Evolutionary conservation across 2,329 filamentous ascomycete species (phyloP), one percentile per base, ranked within the genome.

Genomic region (Ustulina deusta): DNA sequence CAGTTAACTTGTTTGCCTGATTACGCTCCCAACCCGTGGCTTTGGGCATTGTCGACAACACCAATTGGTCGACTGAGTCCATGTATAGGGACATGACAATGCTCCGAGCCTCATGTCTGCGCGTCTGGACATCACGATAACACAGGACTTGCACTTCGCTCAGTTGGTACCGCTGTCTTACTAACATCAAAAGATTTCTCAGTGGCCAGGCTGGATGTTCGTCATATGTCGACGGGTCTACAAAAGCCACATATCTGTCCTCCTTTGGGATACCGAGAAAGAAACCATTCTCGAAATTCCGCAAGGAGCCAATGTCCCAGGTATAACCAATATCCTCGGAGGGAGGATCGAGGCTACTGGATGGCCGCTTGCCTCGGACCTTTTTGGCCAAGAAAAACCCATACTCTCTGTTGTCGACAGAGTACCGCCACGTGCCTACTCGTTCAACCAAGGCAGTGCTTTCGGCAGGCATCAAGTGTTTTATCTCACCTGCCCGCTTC

Each of bases 371-470:
- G 27, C 80, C 79, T 1, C 83, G 84, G 29, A 90, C 82, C 74
- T 91, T 93, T 81, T 97, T 97, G 7, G 90, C 94, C n/a, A 99
- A 83, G 79, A 99, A 99, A 81, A 98, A 99, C 10, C 96, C 96
- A 78, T 95, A 91, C 79, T 99, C 93, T 57, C 93, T 88, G 40
- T 87, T 85, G 79, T 98, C 94, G 17, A 92, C 90, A 36, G 87
- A 86, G 75, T 95, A 96, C 69, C 90, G 89, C 94, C 94, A 99
- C 1, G 93, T 96, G 69, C 94, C 91, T 25, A 97, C 90, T 17
- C 87, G 86, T 65, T 97, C 94, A 13, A 94, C 93, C 36, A 99
- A 85, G 6, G 89, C 86, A 2, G 90, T 90, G 65, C 91, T 95
- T 79, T 98, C 95, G 69, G 87, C 83, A 2, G 86, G 77, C 2